Evolutionary conservation across 768 basidiomycete genomes (phyloP).

Genomic region (Russula virescens): DNA sequence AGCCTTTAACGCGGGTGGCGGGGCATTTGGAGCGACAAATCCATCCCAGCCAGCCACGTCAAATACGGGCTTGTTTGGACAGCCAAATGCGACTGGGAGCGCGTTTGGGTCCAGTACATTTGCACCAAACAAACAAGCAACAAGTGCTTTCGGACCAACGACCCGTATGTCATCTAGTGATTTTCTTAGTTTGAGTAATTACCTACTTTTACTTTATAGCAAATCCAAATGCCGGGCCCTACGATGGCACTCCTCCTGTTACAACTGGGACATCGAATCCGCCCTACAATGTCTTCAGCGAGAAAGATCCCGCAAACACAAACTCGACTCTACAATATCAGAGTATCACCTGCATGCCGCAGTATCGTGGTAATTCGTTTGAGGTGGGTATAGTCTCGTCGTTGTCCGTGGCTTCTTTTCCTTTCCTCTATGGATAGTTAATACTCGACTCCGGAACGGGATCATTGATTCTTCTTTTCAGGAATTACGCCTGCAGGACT

Average conservation of each 20-base stretch:
- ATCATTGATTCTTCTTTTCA: conserved; percentile 20
- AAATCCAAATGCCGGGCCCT: conserved; percentile 28
- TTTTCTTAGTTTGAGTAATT: not conserved
- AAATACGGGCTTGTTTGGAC: conserved; percentile 54
- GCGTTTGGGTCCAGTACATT: conserved; percentile 36
- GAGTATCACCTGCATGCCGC: conserved; percentile 73
- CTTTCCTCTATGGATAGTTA: not conserved
- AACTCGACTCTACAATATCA: conserved; percentile 63
- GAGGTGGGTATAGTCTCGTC: conserved; percentile 29
- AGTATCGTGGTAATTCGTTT: conserved; percentile 70
- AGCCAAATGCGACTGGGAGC: conserved; percentile 37
- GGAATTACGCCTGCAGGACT: conserved; percentile 47
- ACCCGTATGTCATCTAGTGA: conserved; percentile 28
- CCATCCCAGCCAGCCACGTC: conserved; percentile 34
- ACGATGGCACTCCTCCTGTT: conserved; percentile 45
- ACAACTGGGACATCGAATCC: conserved; percentile 69
- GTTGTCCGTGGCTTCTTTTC: conserved; percentile 13
- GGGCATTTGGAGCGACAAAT: conserved; percentile 39
- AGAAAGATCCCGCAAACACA: conserved; percentile 56
- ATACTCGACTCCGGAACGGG: not conserved
- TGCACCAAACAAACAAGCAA: conserved; percentile 34
- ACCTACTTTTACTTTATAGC: conserved; percentile 26
- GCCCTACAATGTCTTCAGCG: conserved; percentile 48
- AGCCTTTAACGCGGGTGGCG: conserved; percentile 43
- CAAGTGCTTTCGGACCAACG: conserved; percentile 41